Evolutionary conservation across 805 yeast genomes (phyloP).

Genomic region (Blastobotrys parvus): DNA sequence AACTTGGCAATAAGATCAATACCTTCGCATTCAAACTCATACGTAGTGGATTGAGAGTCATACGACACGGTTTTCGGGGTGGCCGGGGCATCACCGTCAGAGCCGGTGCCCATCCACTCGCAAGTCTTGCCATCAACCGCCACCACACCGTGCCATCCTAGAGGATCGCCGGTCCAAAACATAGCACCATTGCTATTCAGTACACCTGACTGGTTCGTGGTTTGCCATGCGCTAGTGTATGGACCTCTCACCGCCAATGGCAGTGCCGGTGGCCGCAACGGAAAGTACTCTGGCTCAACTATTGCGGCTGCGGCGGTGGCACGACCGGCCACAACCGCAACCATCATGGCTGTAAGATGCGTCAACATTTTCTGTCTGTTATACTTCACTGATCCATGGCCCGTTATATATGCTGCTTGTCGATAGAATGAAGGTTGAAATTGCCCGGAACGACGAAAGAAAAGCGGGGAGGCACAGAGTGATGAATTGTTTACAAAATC

Average conservation of each 20-base stretch:
- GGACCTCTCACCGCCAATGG: conserved; percentile 2
- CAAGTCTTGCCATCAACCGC: not conserved
- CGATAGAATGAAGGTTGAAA: no score
- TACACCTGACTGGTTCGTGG: not conserved
- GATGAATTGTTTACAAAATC: no score
- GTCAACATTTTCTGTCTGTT: no score
- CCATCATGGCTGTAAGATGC: no score
- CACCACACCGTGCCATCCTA: not conserved
- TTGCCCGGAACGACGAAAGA: no score
- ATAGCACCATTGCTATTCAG: not conserved
- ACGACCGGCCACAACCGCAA: no score
- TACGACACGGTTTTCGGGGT: not conserved
- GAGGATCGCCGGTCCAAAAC: not conserved
- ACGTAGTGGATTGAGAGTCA: not conserved
- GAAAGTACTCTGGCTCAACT: not conserved
- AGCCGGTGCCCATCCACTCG: not conserved
- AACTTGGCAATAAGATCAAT: not conserved
- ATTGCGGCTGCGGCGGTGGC: not conserved
- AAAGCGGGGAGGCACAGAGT: no score
- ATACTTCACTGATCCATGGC: no score
- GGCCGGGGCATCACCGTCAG: not conserved
- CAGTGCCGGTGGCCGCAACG: not conserved
- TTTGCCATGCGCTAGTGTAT: not conserved
- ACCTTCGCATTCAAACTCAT: not conserved
- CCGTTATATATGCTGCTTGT: no score